Evolutionary conservation across 208 protist species (phyloP), one percentile per base, ranked within the genome.

Genomic region (Acanthamoeba lugdunensis): DNA sequence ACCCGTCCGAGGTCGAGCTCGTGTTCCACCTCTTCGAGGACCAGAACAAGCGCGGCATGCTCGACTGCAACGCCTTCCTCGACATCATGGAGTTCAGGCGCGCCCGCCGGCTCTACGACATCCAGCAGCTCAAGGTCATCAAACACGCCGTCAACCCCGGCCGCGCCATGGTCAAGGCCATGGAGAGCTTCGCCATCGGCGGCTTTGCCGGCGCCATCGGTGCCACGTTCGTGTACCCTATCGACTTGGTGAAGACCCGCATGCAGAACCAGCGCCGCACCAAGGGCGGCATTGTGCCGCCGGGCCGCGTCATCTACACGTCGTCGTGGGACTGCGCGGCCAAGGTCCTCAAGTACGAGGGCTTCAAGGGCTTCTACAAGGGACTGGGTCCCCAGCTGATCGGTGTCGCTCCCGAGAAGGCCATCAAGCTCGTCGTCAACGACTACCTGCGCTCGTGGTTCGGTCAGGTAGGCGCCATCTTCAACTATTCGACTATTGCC

Each of bases 371-470:
- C 30, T 73, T 97, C 6, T 97, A 97, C 61, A 73, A 88, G 73
- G 96, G 96, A 58, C 58, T 97, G 13, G 84, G 71, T 25, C 95
- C 96, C 69, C 96, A 97, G 87, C 87, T 97, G n/a, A 91, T 97
- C 61, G 96, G 96, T 94, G 96, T 97, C 6, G 93, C 96, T 1
- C 96, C 96, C 18, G 96, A 97, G 71, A 97, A 97, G 56, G 96
- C 96, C 8, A 97, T 97, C 48, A 97, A 97, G 79, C 92, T 97
- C 4, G 94, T 93, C 8, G 93, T 96, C 16, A 97, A 97, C 77
- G 96, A 97, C 87, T 63, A 96, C 33, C 75, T 97, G 37, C 67
- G 96, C 56, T 75, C 90, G 54, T 54, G 92, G 23, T 97, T 97
- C 54, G 88, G 61, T n/a, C 50, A 91, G 56, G 81, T 88, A n/a